A percentile compares a stretch with the other conserved stretches of the same genome.
Evolutionary conservation across 2,329 filamentous ascomycete genomes (phyloP).

Genomic region (Neurospora sp.): DNA sequence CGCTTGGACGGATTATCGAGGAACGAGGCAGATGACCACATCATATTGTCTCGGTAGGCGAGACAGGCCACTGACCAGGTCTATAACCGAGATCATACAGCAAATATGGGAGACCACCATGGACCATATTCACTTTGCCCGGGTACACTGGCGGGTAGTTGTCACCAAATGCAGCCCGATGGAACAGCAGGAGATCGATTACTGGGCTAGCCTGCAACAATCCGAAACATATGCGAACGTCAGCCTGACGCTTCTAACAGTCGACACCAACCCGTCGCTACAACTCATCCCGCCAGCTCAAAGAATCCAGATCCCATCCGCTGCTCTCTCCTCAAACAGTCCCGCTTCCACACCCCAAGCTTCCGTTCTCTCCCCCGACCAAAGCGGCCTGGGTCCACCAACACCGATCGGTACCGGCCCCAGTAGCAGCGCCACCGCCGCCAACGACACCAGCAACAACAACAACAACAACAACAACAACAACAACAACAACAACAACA

Average conservation of each 20-base stretch:
- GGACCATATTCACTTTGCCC: constrained; percentile 59
- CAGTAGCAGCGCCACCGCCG: constrained; percentile 5
- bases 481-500: background rate
- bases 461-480: background rate
- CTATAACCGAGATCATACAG: constrained; percentile 53
- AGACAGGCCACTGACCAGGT: constrained; percentile 38
- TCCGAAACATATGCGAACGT: constrained; percentile 40
- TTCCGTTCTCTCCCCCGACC: constrained; percentile 50
- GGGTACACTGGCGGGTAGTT: constrained; percentile 68
- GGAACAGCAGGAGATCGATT: constrained; percentile 53
- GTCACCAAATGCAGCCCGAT: constrained; percentile 62
- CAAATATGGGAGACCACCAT: constrained; percentile 73
- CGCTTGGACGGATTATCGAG: constrained; percentile 72
- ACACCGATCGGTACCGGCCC: constrained; percentile 33
- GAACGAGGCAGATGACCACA: constrained; percentile 60
- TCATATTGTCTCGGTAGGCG: constrained; percentile 62
- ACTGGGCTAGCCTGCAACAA: constrained; percentile 44
- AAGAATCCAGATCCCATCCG: constrained; percentile 33
- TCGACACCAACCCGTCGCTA: constrained; percentile 55
- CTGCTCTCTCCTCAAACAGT: constrained; percentile 44
- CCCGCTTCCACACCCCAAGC: constrained; percentile 59
- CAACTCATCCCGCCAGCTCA: constrained; percentile 48
- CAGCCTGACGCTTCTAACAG: constrained; percentile 50
- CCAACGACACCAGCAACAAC: background rate
- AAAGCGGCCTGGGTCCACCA: constrained; percentile 39